Evolutionary conservation across 2,329 filamentous ascomycete species (phyloP).

Genomic region (Paraphaeosphaeria sporulosa): DNA sequence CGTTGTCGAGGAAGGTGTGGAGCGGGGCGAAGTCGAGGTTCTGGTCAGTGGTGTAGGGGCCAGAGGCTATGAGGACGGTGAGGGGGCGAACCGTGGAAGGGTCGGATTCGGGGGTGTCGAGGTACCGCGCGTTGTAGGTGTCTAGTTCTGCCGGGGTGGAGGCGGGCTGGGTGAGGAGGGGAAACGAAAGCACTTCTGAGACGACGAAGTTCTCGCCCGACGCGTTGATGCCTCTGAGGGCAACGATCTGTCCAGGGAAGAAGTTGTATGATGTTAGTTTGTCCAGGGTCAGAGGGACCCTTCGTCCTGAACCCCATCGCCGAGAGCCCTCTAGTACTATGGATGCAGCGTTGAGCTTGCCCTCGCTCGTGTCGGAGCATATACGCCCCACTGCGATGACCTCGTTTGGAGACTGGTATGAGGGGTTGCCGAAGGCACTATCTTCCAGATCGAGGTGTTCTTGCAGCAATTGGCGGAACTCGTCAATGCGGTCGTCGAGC

Average conservation of each 20-base stretch:
- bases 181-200: conserved; percentile 76
- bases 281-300: conserved; percentile 81
- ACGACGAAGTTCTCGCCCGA: conserved; percentile 85
- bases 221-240: conserved; percentile 84
- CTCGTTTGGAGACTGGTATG: conserved; percentile 82
- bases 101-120: conserved; percentile 65
- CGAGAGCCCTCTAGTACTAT: conserved; percentile 89
- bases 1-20: conserved; percentile 79
- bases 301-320: conserved; percentile 79
- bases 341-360: conserved; percentile 84
- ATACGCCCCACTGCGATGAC: conserved; percentile 92
- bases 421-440: conserved; percentile 84
- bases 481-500: conserved; percentile 93
- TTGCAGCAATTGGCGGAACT: conserved; percentile 78
- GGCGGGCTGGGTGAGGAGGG: conserved; percentile 76
- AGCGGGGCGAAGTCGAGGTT: conserved; percentile 91
- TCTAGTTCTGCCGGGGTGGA: conserved; percentile 72
- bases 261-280: conserved; percentile 76
- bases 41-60: conserved; percentile 91
- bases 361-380: conserved; percentile 85
- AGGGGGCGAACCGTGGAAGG: conserved; percentile 66
- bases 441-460: conserved; percentile 79
- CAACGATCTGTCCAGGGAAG: conserved; percentile 94
- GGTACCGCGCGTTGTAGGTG: conserved; percentile 72
- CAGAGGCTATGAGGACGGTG: conserved; percentile 78